A percentile compares a stretch with the other conserved stretches of the same genome.
Evolutionary conservation across 78 protist species (phyloP).

Genomic region (Pigoraptor vietnamica): DNA sequence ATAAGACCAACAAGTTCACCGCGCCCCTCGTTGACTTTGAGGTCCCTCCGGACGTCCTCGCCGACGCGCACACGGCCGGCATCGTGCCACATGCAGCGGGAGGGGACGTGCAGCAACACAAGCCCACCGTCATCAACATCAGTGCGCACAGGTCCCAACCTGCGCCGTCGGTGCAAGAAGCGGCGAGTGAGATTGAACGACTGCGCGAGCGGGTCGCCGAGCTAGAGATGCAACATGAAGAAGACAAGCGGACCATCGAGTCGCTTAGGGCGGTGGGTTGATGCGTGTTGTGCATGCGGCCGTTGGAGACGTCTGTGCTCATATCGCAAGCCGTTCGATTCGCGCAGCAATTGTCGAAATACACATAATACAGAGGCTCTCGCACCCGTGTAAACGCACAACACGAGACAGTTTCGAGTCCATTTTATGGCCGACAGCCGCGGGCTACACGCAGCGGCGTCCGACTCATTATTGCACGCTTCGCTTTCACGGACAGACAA

Average conservation of each 20-base stretch:
- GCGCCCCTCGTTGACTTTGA: neutral
- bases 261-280: neutral
- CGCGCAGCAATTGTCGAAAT: neutral
- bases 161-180: neutral
- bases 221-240: neutral
- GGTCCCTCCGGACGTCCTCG: neutral
- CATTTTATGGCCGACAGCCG: too few species aligned
- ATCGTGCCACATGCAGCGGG: too few species aligned
- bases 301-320: neutral
- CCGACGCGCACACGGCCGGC: neutral
- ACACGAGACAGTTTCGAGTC: neutral
- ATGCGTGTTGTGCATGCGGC: neutral
- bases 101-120: neutral
- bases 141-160: neutral
- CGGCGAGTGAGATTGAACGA: neutral
- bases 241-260: neutral
- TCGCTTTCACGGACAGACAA: neutral
- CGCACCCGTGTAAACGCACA: too few species aligned
- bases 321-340: neutral
- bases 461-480: neutral
- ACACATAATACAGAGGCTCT: too few species aligned
- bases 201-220: neutral
- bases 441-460: too few species aligned
- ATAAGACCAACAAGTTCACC: neutral
- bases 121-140: neutral